Evolutionary conservation across 768 basidiomycete species (phyloP), one percentile per base, ranked within the genome.

Genomic region (Flagelloscypha sp.): DNA sequence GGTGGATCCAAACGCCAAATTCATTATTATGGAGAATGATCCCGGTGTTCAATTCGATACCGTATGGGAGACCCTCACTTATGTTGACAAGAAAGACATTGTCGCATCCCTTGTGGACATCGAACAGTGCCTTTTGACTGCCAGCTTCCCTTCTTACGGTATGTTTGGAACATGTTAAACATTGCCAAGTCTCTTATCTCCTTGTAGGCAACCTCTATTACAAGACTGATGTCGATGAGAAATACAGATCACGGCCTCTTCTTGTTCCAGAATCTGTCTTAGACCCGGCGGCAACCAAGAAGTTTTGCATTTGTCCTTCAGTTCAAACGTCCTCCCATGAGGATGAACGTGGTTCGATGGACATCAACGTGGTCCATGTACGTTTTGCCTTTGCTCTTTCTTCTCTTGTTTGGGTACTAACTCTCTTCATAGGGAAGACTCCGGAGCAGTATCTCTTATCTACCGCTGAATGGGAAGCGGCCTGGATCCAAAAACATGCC

Each of bases 121-220:
- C 6, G 52, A 54, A 35, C 38, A 36, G 23, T 38, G 30, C 16
- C 44, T 59, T 19, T 19, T 39, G 24, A 32, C 16, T 9, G 25
- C 41, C 22, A 34, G 20, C n/a, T 61, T 63, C 38, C 46, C 56
- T 11, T 50, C 47, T 15, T 48, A 54, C n/a, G 60, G n/a, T n/a
- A n/a, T n/a, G n/a, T n/a, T n/a, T n/a, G n/a, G n/a, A n/a, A n/a
- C n/a, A n/a, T n/a, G n/a, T n/a, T n/a, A n/a, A n/a, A n/a, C n/a
- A n/a, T n/a, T n/a, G n/a, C n/a, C n/a, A n/a, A n/a, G n/a, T n/a
- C n/a, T n/a, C n/a, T n/a, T n/a, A n/a, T n/a, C n/a, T n/a, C n/a
- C n/a, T n/a, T n/a, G n/a, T n/a, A n/a, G n/a, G 58, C 21, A 61
- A 57, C 34, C 40, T 62, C 29, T 61, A 60, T 39, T 62, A 52